These are phyloP conservation scores for Solanum sejunctum DNA, from an alignment of 257 asterid genomes.

Conservation along the genomic window DNA sequence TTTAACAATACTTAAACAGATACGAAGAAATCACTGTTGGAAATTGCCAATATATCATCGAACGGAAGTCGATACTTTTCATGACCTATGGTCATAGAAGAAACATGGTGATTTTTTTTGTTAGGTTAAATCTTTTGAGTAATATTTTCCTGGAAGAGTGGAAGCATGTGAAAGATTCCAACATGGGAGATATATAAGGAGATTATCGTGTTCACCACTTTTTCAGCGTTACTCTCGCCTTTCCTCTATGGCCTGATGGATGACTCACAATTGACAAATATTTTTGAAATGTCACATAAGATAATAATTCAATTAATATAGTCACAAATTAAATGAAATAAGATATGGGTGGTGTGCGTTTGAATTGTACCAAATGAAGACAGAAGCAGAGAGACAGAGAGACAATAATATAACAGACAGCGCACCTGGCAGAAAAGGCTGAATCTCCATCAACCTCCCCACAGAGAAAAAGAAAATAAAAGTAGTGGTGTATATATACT, in stretches of 20 bases:
- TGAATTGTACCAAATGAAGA: background rate
- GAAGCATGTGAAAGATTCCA: background rate
- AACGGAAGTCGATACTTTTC: background rate
- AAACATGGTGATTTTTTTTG: background rate
- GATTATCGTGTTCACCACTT: background rate
- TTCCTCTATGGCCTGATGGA: background rate
- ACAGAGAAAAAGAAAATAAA: background rate
- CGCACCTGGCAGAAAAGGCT: background rate
- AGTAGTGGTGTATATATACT: background rate
- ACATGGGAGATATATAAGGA: background rate
- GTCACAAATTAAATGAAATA: background rate
- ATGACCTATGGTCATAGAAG: background rate
- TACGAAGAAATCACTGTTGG: background rate
- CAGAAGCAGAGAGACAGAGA: background rate
- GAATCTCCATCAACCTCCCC: constrained; percentile 1
- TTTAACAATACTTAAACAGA: background rate
- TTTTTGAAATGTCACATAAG: background rate
- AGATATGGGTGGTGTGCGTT: background rate
- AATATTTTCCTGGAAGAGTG: background rate
- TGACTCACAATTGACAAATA: background rate
- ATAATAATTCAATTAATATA: background rate
- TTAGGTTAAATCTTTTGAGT: background rate
- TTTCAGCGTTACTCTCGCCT: background rate
- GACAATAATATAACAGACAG: background rate
- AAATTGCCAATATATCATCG: background rate